Conservation (phyloP, 495 filamentous ascomycete species). For the Aspergillus sclerotiicarbonarius region DNA sequence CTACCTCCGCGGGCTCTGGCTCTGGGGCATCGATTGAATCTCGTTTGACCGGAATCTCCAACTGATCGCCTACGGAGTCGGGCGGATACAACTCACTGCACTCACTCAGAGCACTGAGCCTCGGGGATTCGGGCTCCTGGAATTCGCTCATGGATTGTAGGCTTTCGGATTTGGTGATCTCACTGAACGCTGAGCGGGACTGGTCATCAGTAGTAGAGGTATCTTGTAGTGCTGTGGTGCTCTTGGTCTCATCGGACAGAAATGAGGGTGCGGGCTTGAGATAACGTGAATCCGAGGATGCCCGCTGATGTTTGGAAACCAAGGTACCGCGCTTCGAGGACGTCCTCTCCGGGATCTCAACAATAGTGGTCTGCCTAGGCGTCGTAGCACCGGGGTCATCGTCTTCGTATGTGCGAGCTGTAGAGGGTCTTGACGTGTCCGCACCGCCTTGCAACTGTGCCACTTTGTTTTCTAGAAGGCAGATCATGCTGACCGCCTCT, state of each 20-base stretch:
- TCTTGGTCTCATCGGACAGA: slow-evolving; percentile 57
- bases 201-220: slow-evolving; percentile 56
- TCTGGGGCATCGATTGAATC: slow-evolving; percentile 5
- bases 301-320: slow-evolving; percentile 14
- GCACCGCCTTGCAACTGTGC: slow-evolving; percentile 47
- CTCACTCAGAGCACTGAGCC: slow-evolving; percentile 75
- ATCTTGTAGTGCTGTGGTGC: slow-evolving; percentile 62
- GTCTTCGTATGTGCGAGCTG: slow-evolving; percentile 21
- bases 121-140: slow-evolving; percentile 52
- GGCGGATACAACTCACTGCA: slow-evolving; percentile 73
- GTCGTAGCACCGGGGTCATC: slow-evolving; percentile 27
- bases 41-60: slow-evolving; percentile 36
- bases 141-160: slow-evolving; percentile 33
- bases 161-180: slow-evolving; percentile 39
- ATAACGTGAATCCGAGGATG: slow-evolving; percentile 27
- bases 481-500: slow-evolving; percentile 80
- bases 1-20: not conserved
- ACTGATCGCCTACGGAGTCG: slow-evolving; percentile 30
- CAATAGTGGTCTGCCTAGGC: slow-evolving; percentile 24
- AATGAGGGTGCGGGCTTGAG: slow-evolving; percentile 63
- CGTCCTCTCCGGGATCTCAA: slow-evolving; percentile 42
- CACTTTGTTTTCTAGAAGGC: slow-evolving; percentile 65
- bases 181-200: slow-evolving; percentile 26
- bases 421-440: slow-evolving; percentile 26
- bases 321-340: slow-evolving; percentile 35